A percentile compares a stretch with the other conserved stretches of the same genome.
phyloP scores from a whole-genome alignment of 23 red algal species.

The Gracilaria vermiculophylla region DNA sequence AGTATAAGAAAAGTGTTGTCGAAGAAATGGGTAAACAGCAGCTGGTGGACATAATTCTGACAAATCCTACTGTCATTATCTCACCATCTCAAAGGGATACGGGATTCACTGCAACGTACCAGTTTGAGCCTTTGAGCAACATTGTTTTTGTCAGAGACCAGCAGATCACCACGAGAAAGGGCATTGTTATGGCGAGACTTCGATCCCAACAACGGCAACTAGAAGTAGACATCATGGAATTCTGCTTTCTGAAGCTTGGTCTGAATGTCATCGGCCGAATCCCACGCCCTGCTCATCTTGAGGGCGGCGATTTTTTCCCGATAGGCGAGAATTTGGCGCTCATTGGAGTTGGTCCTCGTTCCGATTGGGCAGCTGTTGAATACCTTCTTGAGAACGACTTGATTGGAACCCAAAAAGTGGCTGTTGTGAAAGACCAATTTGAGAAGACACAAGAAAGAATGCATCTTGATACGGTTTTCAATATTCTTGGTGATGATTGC shows the following conservation, averaged over 20 bases:
- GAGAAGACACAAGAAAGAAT: slow-evolving; percentile 90
- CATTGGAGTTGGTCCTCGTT: slow-evolving; percentile 88
- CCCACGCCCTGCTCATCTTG: slow-evolving; percentile 74
- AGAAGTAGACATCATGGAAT: slow-evolving; percentile 98
- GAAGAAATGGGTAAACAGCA: slow-evolving; percentile 88
- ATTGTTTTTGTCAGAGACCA: slow-evolving; percentile 94
- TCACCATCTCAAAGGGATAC: slow-evolving; percentile 79
- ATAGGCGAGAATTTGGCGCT: slow-evolving; percentile 84
- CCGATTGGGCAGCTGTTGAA: slow-evolving; percentile 68
- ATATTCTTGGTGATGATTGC: slow-evolving; percentile 70
- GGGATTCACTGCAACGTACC: slow-evolving; percentile 89
- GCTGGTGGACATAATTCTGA: slow-evolving; percentile 95
- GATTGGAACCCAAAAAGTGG: slow-evolving; percentile 80
- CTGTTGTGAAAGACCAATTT: slow-evolving; percentile 84
- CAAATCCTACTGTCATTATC: slow-evolving; percentile 88
- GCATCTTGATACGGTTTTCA: slow-evolving; percentile 98
- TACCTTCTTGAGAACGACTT: slow-evolving; percentile 94
- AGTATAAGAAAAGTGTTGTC: slow-evolving; percentile 89
- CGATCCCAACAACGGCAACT: slow-evolving; percentile 70
- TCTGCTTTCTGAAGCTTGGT: slow-evolving; percentile 90
- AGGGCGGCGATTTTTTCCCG: slow-evolving; percentile 99
- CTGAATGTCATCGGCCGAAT: slow-evolving; percentile 86
- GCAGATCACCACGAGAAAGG: slow-evolving; percentile 94
- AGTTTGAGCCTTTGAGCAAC: slow-evolving; percentile 90
- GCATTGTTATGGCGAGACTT: slow-evolving; percentile 88